Evolutionary conservation across 2,329 filamentous ascomycete species (phyloP).

Genomic region (Daldinia eschscholtzii): DNA sequence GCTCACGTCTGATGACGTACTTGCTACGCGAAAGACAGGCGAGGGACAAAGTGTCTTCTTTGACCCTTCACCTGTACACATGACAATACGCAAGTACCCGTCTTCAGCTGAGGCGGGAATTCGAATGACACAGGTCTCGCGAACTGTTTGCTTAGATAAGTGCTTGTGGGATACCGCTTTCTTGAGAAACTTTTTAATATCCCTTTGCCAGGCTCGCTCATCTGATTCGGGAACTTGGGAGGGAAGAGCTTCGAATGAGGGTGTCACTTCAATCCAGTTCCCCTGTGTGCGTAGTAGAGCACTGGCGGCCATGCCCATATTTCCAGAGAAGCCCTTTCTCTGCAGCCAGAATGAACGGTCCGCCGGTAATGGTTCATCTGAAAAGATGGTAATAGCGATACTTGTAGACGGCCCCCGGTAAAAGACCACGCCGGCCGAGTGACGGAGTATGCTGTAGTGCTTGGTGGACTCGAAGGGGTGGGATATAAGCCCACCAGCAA

Average conservation of each 20-base stretch:
- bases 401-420: constrained; percentile 75
- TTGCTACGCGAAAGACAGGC: constrained; percentile 77
- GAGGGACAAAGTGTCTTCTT: constrained; percentile 71
- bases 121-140: constrained; percentile 74
- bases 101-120: constrained; percentile 73
- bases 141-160: constrained; percentile 62
- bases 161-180: constrained; percentile 63
- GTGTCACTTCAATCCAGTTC: constrained; percentile 77
- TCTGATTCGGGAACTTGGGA: constrained; percentile 67
- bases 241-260: constrained; percentile 59
- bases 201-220: constrained; percentile 76
- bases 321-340: constrained; percentile 75
- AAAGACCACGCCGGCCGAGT: constrained; percentile 73
- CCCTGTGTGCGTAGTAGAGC: constrained; percentile 70
- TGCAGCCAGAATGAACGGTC: constrained; percentile 76
- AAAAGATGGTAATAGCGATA: constrained; percentile 74
- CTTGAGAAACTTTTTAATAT: constrained; percentile 73
- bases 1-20: constrained; percentile 71
- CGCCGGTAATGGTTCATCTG: constrained; percentile 66
- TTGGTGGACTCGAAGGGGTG: constrained; percentile 74
- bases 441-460: constrained; percentile 75
- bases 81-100: constrained; percentile 76
- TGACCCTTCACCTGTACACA: constrained; percentile 63
- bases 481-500: constrained; percentile 73
- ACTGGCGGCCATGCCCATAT: constrained; percentile 75